phyloP scores from a whole-genome alignment of 2,329 filamentous ascomycete species.

The Diaporthe citri region DNA sequence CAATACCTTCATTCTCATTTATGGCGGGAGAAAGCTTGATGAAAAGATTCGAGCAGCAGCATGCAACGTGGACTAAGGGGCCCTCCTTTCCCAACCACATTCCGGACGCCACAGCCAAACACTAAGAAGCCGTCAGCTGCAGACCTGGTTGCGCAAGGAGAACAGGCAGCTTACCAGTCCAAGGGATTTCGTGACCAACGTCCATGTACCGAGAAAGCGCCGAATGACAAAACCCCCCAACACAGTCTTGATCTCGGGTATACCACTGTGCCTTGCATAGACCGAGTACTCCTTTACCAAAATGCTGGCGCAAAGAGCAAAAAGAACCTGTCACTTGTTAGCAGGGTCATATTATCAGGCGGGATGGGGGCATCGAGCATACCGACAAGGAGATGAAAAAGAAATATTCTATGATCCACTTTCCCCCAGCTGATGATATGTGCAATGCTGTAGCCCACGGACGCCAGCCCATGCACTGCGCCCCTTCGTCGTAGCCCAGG shows the following conservation, averaged over 20 bases:
- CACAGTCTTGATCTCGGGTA: constrained; percentile 97
- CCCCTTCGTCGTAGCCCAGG: constrained; percentile 86
- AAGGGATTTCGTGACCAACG: constrained; percentile 87
- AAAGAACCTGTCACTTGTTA: constrained; percentile 69
- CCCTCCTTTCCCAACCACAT: constrained; percentile 98
- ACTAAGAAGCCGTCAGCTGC: constrained; percentile 61
- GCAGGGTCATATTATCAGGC: background rate
- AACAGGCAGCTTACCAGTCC: constrained; percentile 73
- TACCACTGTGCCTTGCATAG: constrained; percentile 94
- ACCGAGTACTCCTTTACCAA: constrained; percentile 87
- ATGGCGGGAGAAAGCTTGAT: constrained; percentile 89
- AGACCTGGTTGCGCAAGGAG: background rate
- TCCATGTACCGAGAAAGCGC: constrained; percentile 89
- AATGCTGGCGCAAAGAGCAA: constrained; percentile 81
- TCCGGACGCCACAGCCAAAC: constrained; percentile 90
- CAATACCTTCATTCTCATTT: constrained; percentile 84
- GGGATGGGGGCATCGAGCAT: constrained; percentile 48
- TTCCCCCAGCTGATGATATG: constrained; percentile 73
- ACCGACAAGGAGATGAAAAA: constrained; percentile 90
- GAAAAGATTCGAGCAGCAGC: constrained; percentile 94
- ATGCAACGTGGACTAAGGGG: constrained; percentile 94
- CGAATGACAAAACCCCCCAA: constrained; percentile 94
- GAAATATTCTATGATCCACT: constrained; percentile 87
- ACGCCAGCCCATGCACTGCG: constrained; percentile 88
- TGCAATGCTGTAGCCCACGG: constrained; percentile 84